Evolutionary conservation across 805 yeast genomes (phyloP), one percentile per base, ranked within the genome.

Genomic region (Yarrowia sp.): DNA sequence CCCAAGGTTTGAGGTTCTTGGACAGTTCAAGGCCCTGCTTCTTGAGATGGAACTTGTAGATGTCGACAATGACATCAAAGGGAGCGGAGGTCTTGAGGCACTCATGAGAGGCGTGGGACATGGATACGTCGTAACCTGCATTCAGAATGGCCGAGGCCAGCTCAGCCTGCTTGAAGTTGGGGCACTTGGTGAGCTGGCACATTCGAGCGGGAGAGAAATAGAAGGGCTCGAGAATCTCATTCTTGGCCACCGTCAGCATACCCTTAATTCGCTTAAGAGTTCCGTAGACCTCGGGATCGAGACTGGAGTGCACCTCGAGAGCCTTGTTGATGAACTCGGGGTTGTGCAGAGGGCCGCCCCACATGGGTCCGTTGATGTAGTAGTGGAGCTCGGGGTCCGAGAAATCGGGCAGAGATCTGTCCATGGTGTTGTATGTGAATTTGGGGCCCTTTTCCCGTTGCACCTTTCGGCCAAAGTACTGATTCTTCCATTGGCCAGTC

Each of bases 351-450:
- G 82, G 79, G 0, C 92, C 96, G 11, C 86, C 92, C 89, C 96
- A 95, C 97, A 95, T 89, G 67, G 99, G 99, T 4, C 99, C 99
- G 8, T 93, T 92, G 36, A 95, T 73, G 73, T 90, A 96, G 74
- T 80, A 86, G 28, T 80, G 72, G 77, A 99, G 95, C 44, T 79
- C 72, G 9, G 81, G 76, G 11, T 86, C 84, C 17, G 35, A 21
- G 43, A 62, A 51, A 9, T 64, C 46, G 1, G 86, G 81, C 3
- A 85, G 81, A 0, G 87, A 87, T 3, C 89, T 89, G 67, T 81
- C 83, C 1, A 91, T 85, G 41, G 85, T 81, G 30, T 88, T 86
- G 73, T 78, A 89, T 71, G 88, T 85, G 56, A 69, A 71, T 49
- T 68, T 69, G 41, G 51, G 51, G 4, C 48, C 52, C 40, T 44